Evolutionary conservation across 441 rosid genomes (phyloP), one percentile per base, ranked within the genome.

Genomic region (Geranium incanum): DNA sequence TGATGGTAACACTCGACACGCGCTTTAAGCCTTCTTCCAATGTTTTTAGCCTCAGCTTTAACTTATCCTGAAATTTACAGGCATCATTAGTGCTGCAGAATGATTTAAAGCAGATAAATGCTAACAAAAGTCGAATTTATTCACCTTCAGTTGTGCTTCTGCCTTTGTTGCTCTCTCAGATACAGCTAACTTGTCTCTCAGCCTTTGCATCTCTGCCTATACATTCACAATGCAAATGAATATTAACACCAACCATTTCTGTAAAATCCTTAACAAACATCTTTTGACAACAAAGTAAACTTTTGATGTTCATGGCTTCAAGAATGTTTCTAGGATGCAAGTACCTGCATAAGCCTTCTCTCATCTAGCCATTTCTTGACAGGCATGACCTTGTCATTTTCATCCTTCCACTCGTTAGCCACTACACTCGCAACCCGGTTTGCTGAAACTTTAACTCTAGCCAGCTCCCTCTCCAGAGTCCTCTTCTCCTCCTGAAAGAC

Each of bases 381-480:
- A 0, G 99, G 97, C 91, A 95, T 95, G 15, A 95, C 97, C 84
- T 84, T 87, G 78, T 84, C 93, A 67, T 85, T 88, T 72, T 88
- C 99, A 84, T 87, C 96, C 79, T 95, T 94, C 99, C 99, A 92
- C 70, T 86, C 97, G 68, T 92, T 95, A 68, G 97, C 99, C 67
- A 89, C 86, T 0, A 86, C 93, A 3, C 91, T 78, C 1, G 97
- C 97, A 15, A 92, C 95, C 16, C 96, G 83, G 77, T 85, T 90
- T 6, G 89, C 90, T 2, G 91, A 86, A 6, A 92, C 95, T 81
- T 85, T 92, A 21, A 83, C 86, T 79, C 97, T 81, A 6, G 97
- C 96, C 0, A 92, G 86, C 86, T 92, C 97, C 80, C 99, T 89
- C 80, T 92, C 97, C 65, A 92, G 82, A 33, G 87, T 84, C 81